Evolutionary conservation across 2,329 filamentous ascomycete species (phyloP).

Genomic region (Ophiosphaerella korrae): DNA sequence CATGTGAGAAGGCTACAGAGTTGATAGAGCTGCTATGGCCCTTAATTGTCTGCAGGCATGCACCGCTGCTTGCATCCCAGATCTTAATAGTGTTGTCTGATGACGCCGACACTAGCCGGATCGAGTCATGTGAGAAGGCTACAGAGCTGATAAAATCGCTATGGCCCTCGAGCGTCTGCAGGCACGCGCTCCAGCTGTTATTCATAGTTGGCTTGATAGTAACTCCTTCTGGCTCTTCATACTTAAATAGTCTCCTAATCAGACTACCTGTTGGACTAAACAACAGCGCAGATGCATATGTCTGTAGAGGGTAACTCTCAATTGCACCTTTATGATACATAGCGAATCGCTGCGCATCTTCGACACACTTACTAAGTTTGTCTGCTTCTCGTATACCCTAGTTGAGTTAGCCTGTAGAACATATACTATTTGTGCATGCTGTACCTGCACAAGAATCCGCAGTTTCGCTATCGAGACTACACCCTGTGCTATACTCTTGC

Average conservation of each 20-base stretch:
- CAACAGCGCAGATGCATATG: constrained; percentile 27
- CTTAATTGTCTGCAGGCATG: background rate
- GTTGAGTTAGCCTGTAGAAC: no score
- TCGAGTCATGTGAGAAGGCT: background rate
- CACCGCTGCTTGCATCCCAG: constrained; percentile 3
- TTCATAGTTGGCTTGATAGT: constrained; percentile 10
- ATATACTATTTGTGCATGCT: background rate
- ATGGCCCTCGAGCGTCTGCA: constrained; percentile 21
- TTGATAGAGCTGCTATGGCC: no score
- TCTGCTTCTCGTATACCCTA: background rate
- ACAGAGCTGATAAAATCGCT: constrained; percentile 13
- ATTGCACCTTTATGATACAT: constrained; percentile 24
- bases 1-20: no score
- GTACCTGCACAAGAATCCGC: background rate
- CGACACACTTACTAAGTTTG: constrained; percentile 1
- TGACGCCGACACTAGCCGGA: background rate
- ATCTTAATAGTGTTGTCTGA: constrained; percentile 16
- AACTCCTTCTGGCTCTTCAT: constrained; percentile 18
- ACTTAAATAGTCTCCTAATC: constrained; percentile 12
- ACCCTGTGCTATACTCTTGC: constrained; percentile 7
- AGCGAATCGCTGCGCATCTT: constrained; percentile 25
- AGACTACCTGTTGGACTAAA: constrained; percentile 24
- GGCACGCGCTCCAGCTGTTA: constrained; percentile 2
- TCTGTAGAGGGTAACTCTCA: constrained; percentile 26
- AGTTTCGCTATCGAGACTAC: constrained; percentile 12